Base-by-base conservation (phyloP, 768 basidiomycete genomes). In the Suillus subluteus region DNA sequence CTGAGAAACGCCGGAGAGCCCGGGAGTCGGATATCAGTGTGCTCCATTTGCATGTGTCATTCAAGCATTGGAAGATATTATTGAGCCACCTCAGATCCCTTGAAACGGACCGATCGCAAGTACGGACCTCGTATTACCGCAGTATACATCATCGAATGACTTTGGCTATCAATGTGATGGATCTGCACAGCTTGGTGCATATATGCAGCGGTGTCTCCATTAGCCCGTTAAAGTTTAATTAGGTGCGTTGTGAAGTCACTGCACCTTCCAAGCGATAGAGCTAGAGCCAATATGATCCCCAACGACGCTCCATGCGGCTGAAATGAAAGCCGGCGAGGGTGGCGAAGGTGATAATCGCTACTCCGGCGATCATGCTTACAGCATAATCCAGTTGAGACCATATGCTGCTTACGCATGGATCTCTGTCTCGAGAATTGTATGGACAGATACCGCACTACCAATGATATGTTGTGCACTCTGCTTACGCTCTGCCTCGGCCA, bases 181-280 rank as follows among this genome's bases (percentile, higher is more conserved):
- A 52, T 32, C 55, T 56, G 11, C 55, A 56, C 55, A 56, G 35
- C 55, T 12, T 37, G 5, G 21, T 35, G 32, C 30, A 32, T 54
- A 30, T 30, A 18, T 54, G 16, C 16, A 16, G 32, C 18, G 32
- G 35, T 55, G 21, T 55, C 9, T 21, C 54, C 54, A 30, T 32
- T 18, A 11, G 1, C 9, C 18, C 54, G 30, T 11, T 21, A 55
- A 30, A 32, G 16, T 54, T 21, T 9, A 12, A 21, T 55, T 32
- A 55, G 18, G 30, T 21, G 55, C 32, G 55, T 56, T 21, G 55
- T 35, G 35, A 37, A n/a, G 55, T 56, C 54, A 56, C 54, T 35
- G 32, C 54, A 55, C 54, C 32, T 55, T 55, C 18, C 55, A 35
- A 35, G 32, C 0, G 9, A 3, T 32, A 35, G 32, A 9, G 30